Evolutionary conservation across 805 yeast species (phyloP).

Genomic region (Candida berthetii): DNA sequence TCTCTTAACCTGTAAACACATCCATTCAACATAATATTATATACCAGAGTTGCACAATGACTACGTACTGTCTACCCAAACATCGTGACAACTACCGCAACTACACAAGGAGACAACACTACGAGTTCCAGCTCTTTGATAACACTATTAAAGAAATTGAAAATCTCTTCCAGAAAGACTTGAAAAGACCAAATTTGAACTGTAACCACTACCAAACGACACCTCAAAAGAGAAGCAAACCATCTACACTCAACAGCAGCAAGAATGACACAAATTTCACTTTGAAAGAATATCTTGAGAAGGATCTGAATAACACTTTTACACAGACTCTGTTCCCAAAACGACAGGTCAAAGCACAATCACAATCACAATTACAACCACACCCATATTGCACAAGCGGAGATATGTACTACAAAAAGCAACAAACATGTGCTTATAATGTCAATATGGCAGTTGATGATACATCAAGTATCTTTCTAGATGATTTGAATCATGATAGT

Average conservation of each 20-base stretch:
- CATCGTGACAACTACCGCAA: neutral
- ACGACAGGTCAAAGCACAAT: neutral
- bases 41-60: too few species aligned
- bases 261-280: neutral
- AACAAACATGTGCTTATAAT: too few species aligned
- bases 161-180: neutral
- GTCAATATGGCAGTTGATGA: too few species aligned
- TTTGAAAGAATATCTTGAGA: conserved; percentile 1
- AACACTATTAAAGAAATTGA: conserved; percentile 1
- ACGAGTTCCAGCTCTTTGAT: conserved; percentile 3
- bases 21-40: too few species aligned
- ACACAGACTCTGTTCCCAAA: neutral
- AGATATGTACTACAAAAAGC: too few species aligned
- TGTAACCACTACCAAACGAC: neutral
- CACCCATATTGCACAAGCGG: too few species aligned
- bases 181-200: neutral
- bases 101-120: conserved; percentile 11
- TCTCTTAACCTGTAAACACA: too few species aligned
- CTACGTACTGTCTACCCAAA: neutral
- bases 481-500: neutral
- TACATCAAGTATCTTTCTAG: neutral
- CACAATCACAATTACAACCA: too few species aligned
- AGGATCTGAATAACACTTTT: conserved; percentile 4
- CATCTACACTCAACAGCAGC: too few species aligned
- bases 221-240: neutral